Evolutionary conservation across 495 filamentous ascomycete species (phyloP).

Genomic region (Lophiotrema nucula): DNA sequence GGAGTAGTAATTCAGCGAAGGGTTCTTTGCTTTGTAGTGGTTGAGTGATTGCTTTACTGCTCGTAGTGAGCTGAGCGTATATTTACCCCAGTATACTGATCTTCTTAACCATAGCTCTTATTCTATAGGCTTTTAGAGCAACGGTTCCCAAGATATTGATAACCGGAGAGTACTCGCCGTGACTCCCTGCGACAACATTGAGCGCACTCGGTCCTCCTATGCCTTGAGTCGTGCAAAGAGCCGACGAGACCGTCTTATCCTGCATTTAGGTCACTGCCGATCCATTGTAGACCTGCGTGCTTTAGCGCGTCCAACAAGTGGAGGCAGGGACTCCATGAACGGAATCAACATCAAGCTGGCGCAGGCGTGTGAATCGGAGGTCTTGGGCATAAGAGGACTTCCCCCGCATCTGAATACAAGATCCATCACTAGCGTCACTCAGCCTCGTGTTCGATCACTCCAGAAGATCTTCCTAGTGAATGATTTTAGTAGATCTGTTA

Average conservation of each 20-base stretch:
- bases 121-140: slow-evolving; percentile 37
- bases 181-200: slow-evolving; percentile 49
- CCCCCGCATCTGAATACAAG: no score
- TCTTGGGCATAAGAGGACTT: no score
- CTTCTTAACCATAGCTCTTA: slow-evolving; percentile 46
- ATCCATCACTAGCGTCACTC: no score
- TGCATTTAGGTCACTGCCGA: slow-evolving; percentile 83
- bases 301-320: slow-evolving; percentile 65
- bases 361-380: slow-evolving; percentile 66
- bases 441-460: no score
- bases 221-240: slow-evolving; percentile 76
- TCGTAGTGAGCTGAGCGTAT: no score
- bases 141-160: slow-evolving; percentile 41
- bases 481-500: no score
- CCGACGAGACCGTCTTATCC: slow-evolving; percentile 80
- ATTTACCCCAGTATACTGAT: no score
- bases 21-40: no score
- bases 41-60: no score
- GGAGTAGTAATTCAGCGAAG: no score
- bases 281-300: slow-evolving; percentile 65
- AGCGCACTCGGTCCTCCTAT: slow-evolving; percentile 76
- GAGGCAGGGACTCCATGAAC: slow-evolving; percentile 50
- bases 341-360: slow-evolving; percentile 66
- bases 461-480: no score
- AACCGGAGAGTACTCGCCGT: slow-evolving; percentile 35